These are phyloP conservation scores for Lasiodiplodia citricola DNA, from an alignment of 2,329 filamentous ascomycete species.

Conservation along the genomic window DNA sequence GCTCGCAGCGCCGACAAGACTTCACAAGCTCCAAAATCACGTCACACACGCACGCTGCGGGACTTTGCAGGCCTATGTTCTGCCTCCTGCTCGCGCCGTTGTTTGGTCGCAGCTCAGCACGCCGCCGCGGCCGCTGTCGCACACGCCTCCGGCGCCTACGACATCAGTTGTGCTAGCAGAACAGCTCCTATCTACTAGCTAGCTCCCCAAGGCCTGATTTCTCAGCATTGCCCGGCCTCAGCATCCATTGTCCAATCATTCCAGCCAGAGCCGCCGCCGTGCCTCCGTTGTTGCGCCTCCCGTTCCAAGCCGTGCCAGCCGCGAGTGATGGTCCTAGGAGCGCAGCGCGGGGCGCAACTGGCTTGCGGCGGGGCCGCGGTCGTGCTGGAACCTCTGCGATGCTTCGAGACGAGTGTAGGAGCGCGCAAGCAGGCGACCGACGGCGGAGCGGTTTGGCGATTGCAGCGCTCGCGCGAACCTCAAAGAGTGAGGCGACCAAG, in stretches of 20 bases:
- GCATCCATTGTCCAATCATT: constrained; percentile 1
- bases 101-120: constrained; percentile 9
- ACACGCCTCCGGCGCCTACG: constrained; percentile 1
- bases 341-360: constrained; percentile 12
- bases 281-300: constrained; percentile 8
- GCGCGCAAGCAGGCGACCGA: not conserved
- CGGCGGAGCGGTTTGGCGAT: constrained; percentile 4
- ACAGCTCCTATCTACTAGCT: constrained; percentile 13
- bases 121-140: constrained; percentile 13
- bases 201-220: not conserved
- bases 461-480: not conserved
- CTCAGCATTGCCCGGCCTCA: not conserved
- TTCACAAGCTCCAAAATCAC: not conserved
- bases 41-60: constrained; percentile 6
- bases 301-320: constrained; percentile 5
- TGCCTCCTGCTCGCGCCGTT: not conserved
- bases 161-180: constrained; percentile 7
- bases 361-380: not conserved
- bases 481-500: constrained; percentile 16
- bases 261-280: not conserved
- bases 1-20: not conserved
- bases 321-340: not conserved
- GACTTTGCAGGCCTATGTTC: not conserved
- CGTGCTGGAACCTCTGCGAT: not conserved
- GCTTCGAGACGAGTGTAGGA: not conserved